Conservation (phyloP, 352 stramenopile genomes). For the Pythium phragmitis region DNA sequence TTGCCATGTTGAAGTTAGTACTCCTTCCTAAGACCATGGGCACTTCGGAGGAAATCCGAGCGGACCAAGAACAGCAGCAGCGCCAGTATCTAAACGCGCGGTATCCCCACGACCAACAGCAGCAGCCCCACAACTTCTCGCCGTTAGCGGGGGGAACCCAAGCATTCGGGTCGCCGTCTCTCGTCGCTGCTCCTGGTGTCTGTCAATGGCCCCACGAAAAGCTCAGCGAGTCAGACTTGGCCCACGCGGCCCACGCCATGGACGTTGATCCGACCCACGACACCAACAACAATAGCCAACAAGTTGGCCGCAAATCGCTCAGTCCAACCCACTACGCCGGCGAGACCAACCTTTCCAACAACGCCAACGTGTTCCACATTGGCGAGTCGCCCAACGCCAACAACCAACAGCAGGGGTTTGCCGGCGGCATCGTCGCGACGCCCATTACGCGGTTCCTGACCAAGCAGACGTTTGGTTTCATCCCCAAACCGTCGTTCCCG, state of each 20-base stretch:
- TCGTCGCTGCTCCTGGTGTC: background rate
- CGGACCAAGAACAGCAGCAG: constrained; percentile 11
- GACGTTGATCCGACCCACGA: constrained; percentile 27
- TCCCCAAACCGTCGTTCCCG: constrained; percentile 43
- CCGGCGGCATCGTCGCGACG: constrained; percentile 9
- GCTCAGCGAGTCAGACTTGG: constrained; percentile 20
- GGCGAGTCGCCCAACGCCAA: constrained; percentile 11
- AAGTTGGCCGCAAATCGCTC: constrained; percentile 8
- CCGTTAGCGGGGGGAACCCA: background rate
- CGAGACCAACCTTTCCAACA: background rate
- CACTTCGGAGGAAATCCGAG: constrained; percentile 20
- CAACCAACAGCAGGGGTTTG: constrained; percentile 8
- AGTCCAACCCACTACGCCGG: constrained; percentile 17
- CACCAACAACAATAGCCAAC: constrained; percentile 2
- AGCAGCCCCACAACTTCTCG: background rate
- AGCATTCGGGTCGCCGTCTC: background rate
- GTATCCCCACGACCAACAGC: constrained; percentile 9
- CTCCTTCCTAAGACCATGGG: constrained; percentile 10
- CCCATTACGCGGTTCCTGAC: constrained; percentile 50
- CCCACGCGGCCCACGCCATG: constrained; percentile 14
- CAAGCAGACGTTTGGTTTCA: constrained; percentile 63
- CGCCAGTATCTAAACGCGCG: constrained; percentile 2
- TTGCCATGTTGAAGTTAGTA: constrained; percentile 13
- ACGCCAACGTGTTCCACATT: constrained; percentile 20
- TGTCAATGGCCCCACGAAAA: constrained; percentile 27